Percentiles rank a stretch among this genome's conserved stretches.
phyloP scores from a whole-genome alignment of 2,329 filamentous ascomycete genomes.

The Stenocarpella maydis region DNA sequence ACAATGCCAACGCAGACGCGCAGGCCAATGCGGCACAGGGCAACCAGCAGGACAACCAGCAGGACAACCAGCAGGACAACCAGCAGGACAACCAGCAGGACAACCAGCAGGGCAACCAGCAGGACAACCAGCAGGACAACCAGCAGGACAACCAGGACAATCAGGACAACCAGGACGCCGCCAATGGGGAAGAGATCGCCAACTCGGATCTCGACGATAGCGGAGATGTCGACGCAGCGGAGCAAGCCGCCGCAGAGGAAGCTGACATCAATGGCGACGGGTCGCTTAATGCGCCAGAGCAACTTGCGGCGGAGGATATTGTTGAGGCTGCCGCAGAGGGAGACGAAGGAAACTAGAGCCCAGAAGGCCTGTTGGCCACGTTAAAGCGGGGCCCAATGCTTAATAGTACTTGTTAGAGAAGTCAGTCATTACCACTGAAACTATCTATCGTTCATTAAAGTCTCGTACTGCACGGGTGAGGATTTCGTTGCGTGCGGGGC shows the following conservation, averaged over 20 bases:
- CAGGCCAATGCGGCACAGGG: constrained; percentile 1
- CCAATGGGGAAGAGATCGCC: neutral
- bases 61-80: neutral
- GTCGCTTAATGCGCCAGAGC: neutral
- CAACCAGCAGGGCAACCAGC: no score
- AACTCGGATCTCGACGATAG: constrained; percentile 6
- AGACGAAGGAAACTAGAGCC: neutral
- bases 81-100: no score
- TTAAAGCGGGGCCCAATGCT: neutral
- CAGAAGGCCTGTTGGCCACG: neutral
- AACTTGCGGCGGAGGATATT: neutral
- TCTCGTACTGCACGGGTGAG: neutral
- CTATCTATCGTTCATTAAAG: neutral
- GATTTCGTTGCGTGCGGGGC: no score
- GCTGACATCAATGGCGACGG: constrained; percentile 7
- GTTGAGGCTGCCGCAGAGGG: constrained; percentile 1
- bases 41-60: neutral
- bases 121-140: neutral
- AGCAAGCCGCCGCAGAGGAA: constrained; percentile 8
- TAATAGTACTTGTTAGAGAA: neutral
- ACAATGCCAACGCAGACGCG: neutral
- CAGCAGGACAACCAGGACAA: constrained; percentile 41
- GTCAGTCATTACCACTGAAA: neutral
- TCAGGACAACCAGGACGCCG: neutral
- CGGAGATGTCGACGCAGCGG: neutral